Evolutionary conservation across 768 basidiomycete species (phyloP).

Genomic region (Neoboletus brunneissimus): DNA sequence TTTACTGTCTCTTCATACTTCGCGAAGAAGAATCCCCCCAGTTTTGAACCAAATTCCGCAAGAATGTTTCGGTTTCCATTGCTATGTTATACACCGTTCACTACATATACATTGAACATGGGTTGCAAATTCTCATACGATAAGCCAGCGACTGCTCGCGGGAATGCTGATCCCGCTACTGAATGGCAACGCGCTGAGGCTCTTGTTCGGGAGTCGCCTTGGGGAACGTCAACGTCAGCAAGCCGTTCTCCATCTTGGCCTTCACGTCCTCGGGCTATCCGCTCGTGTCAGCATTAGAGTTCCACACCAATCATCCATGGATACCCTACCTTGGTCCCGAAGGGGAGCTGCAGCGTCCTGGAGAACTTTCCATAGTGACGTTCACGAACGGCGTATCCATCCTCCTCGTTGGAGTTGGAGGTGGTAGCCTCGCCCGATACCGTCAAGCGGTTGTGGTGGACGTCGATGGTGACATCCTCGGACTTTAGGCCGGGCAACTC

Average conservation of each 20-base stretch:
- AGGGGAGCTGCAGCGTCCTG: constrained; percentile 42
- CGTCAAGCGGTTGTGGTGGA: constrained; percentile 41
- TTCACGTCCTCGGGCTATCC: constrained; percentile 42
- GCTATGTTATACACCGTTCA: no score
- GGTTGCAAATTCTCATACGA: no score
- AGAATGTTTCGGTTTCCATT: no score
- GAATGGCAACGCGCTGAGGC: constrained; percentile 37
- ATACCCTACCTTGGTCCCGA: constrained; percentile 38
- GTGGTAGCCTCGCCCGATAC: constrained; percentile 45
- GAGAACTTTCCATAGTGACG: constrained; percentile 43
- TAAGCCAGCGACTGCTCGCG: no score
- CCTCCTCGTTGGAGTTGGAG: constrained; percentile 35
- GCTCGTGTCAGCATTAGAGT: neutral
- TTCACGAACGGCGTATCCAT: constrained; percentile 44
- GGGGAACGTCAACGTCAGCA: constrained; percentile 47
- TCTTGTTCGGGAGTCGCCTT: constrained; percentile 37
- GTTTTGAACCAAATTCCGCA: no score
- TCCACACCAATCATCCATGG: no score
- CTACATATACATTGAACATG: no score
- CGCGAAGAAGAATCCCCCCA: no score
- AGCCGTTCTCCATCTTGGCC: constrained; percentile 44
- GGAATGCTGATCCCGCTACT: neutral
- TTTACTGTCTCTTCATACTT: no score
- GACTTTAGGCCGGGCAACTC: constrained; percentile 53
- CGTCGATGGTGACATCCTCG: constrained; percentile 45